Evolutionary conservation across 2,329 filamentous ascomycete genomes (phyloP), one percentile per base, ranked within the genome.

Genomic region (Epichloe sibirici): DNA sequence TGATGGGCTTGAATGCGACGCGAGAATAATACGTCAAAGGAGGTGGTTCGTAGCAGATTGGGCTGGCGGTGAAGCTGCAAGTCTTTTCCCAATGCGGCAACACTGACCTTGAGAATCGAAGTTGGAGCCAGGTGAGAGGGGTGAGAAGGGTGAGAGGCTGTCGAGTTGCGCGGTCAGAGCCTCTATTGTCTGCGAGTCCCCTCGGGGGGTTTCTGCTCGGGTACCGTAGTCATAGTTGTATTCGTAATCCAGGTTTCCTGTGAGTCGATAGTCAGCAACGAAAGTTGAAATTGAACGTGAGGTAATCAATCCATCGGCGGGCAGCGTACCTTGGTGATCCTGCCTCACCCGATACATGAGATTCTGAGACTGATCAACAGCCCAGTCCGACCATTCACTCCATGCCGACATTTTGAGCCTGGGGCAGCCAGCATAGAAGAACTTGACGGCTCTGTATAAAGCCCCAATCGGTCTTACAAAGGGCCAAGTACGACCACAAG

Each of bases 341-440:
- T 61, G 61, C 38, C 62, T 57, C 51, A 63, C 59, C 21, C 62
- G 59, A 53, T 60, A 62, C 47, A 56, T 57, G 9, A 55, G 47
- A 25, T 54, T 45, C 25, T 52, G 52, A 12, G 48, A 48, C 45
- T 54, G 54, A 51, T 63, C 59, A 53, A 55, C 57, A 42, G 51
- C 57, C 62, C 62, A 64, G 31, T 61, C 57, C 21, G 62, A 63
- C 61, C 60, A 64, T 31, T 54, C 53, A 44, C 60, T 57, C 61
- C 61, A 64, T 40, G 54, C 8, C 35, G 39, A 35, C 53, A 55
- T 55, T 17, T 38, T 55, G 42, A 40, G 12, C 39, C 38, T 31
- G 35, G 35, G 31, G 8, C 35, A 47, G 47, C 40, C 34, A 50
- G 31, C 17, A 38, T n/a, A 52, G 35, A n/a, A 23, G 23, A 35